Base-by-base conservation (phyloP, 768 basidiomycete genomes). In the Leccinum subtestaceum region DNA sequence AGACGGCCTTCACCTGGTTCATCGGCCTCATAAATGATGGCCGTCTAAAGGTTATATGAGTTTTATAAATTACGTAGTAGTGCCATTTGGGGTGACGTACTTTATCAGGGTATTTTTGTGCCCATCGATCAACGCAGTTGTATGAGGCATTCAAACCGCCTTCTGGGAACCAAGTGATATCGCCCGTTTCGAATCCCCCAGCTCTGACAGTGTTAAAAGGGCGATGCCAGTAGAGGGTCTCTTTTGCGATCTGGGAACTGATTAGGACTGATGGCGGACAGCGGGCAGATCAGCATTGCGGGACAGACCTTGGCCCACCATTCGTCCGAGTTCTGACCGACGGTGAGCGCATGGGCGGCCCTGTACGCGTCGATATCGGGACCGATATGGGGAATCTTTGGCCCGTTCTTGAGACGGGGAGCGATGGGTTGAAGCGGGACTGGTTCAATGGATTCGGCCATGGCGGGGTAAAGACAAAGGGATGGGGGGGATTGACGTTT, bases 21-120 rank as follows among this genome's bases (percentile, higher is more conserved):
- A 68, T 99, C 96, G 1, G 95, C 95, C 74, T 99, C 96, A 78
- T 95, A 99, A 74, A 98, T 95, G 75, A 98, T 97, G 29, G 96
- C 96, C 27, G 88, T 86, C 91, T 94, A 64, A 11, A 21, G 19
- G 38, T 19, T 2, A 53, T 2, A 53, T 38, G n/a, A 50, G 52
- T 29, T 12, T 34, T 3, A 52, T 15, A 31, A n/a, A 29, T 17
- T 34, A 46, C 4, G 12, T 10, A 23, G 12, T 10, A 23, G 50
- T 23, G 46, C 10, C 32, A 46, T n/a, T 53, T n/a, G 25, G 53
- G 8, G n/a, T 9, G 5, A 53, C 68, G 50, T 58, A 86, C 89
- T 77, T 85, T 88, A 72, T 97, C 77, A 0, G 96, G 97, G 68
- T 95, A 77, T 70, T 86, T 84, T 78, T 89, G 95, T 15, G 93